phyloP scores from a whole-genome alignment of 176 grass and related monocot genomes.

The Eremochloa ophiuroides region DNA sequence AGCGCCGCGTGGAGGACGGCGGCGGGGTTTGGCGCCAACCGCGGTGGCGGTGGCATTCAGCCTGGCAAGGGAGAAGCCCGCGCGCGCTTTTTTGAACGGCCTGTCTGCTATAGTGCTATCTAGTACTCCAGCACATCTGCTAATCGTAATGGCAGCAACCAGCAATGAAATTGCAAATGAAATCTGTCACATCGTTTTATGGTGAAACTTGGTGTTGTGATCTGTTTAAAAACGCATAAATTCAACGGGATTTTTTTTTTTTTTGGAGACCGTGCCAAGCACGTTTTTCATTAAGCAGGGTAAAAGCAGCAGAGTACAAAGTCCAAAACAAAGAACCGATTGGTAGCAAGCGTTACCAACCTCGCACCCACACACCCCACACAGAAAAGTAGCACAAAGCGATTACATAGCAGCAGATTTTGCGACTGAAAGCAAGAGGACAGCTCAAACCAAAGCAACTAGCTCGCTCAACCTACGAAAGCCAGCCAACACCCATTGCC shows the following conservation, averaged over 20 bases:
- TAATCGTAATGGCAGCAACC: neutral
- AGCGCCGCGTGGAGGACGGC: constrained; percentile 48
- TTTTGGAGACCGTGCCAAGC: too few species aligned
- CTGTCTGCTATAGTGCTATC: neutral
- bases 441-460: too few species aligned
- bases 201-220: neutral
- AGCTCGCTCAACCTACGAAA: too few species aligned
- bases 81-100: neutral
- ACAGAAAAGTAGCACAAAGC: too few species aligned
- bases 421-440: too few species aligned
- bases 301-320: too few species aligned
- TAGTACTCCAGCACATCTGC: neutral
- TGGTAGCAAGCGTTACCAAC: too few species aligned
- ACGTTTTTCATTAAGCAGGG: too few species aligned
- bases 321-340: too few species aligned
- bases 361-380: too few species aligned
- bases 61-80: neutral
- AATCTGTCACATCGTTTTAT: neutral
- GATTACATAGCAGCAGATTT: too few species aligned
- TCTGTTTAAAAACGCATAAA: neutral
- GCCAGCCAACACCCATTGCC: too few species aligned
- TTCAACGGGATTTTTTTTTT: neutral
- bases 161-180: neutral
- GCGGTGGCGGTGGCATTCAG: constrained; percentile 14
- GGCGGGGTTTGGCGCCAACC: constrained; percentile 30